phyloP scores from a whole-genome alignment of 1,139 yeast species.

The Debaryomyces subglobosus region DNA sequence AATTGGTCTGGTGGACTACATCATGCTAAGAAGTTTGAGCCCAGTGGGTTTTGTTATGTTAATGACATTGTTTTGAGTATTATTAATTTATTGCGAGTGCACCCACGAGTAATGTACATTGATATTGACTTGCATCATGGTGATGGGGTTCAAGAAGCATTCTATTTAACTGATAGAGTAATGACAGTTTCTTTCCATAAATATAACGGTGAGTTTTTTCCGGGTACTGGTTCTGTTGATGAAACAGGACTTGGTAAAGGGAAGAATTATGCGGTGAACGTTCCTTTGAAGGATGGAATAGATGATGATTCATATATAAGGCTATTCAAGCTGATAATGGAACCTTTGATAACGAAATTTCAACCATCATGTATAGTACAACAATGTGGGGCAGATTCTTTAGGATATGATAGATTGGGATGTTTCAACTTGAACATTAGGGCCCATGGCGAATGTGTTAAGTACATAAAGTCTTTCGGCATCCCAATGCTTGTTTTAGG shows the following conservation, averaged over 20 bases:
- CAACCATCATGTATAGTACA: slow-evolving; percentile 93
- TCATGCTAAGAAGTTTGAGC: slow-evolving; percentile 93
- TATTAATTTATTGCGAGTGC: slow-evolving; percentile 77
- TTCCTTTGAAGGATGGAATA: slow-evolving; percentile 94
- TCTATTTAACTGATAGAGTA: slow-evolving; percentile 91
- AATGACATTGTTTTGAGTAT: slow-evolving; percentile 93
- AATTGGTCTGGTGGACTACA: slow-evolving; percentile 98
- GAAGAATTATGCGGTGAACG: slow-evolving; percentile 82
- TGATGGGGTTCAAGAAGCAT: slow-evolving; percentile 98
- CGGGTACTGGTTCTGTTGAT: slow-evolving; percentile 90
- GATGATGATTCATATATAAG: slow-evolving; percentile 88
- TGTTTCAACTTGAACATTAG: slow-evolving; percentile 87
- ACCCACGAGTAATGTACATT: slow-evolving; percentile 88
- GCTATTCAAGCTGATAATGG: slow-evolving; percentile 80
- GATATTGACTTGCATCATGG: slow-evolving; percentile 98
- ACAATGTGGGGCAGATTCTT: slow-evolving; percentile 97
- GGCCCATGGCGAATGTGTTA: slow-evolving; percentile 96
- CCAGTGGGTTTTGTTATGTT: slow-evolving; percentile 93
- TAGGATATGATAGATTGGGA: slow-evolving; percentile 91
- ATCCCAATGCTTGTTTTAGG: slow-evolving; percentile 90
- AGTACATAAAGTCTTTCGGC: slow-evolving; percentile 81
- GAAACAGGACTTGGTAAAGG: slow-evolving; percentile 90
- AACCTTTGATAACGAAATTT: slow-evolving; percentile 77
- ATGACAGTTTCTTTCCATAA: slow-evolving; percentile 96
- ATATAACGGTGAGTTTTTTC: slow-evolving; percentile 93